phyloP scores from a whole-genome alignment of 768 basidiomycete genomes.

The Podaxis sp. region DNA sequence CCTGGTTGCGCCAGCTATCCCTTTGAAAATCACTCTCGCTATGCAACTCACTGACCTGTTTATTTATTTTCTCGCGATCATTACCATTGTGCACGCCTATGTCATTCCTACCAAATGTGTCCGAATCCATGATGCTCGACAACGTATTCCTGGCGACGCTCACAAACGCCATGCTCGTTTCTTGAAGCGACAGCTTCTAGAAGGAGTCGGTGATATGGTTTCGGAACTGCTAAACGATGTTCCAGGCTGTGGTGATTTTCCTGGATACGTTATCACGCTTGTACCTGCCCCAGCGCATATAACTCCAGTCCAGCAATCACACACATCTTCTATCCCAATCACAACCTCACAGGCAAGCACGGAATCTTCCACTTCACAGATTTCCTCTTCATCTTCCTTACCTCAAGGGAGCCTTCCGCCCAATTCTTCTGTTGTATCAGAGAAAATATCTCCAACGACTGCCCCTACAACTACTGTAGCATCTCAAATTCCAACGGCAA shows the following conservation, averaged over 20 bases:
- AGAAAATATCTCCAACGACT: neutral
- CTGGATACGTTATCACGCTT: neutral
- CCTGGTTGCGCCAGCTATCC: conserved; percentile 13
- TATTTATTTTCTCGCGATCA: neutral
- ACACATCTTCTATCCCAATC: neutral
- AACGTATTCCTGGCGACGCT: neutral
- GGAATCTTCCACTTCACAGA: neutral
- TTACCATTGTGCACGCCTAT: neutral
- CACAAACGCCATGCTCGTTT: neutral
- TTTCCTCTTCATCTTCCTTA: neutral
- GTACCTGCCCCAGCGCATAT: neutral
- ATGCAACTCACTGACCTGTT: neutral
- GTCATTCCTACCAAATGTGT: conserved; percentile 19
- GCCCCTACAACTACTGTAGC: neutral
- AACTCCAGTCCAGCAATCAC: neutral
- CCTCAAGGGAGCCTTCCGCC: neutral
- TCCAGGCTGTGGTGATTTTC: neutral
- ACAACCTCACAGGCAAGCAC: conserved; percentile 4
- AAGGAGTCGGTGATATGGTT: neutral
- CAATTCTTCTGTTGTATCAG: neutral
- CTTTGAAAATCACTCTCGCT: neutral
- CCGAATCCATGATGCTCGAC: conserved; percentile 9
- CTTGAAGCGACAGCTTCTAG: neutral
- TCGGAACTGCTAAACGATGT: neutral
- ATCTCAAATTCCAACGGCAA: neutral